phyloP scores from a whole-genome alignment of 2,329 filamentous ascomycete genomes.

The Aspergillus ruber region DNA sequence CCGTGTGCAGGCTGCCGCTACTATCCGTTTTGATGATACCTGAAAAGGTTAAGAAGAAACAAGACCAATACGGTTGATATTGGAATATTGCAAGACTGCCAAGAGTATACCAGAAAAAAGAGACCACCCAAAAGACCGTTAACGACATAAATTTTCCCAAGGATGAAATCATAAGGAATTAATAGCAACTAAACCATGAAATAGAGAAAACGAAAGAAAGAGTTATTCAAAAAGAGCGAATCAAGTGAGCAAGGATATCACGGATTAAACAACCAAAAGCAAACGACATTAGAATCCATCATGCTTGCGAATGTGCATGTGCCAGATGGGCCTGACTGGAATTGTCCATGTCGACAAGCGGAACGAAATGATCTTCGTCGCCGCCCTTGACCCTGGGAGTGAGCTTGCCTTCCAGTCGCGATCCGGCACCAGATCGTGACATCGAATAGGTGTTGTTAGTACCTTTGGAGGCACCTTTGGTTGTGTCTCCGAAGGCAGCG shows the following conservation, averaged over 20 bases:
- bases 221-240: not conserved
- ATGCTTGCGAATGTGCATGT: not conserved
- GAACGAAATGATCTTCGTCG: slow-evolving; percentile 12
- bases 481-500: slow-evolving; percentile 29
- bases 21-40: too few relatives aligned
- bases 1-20: too few relatives aligned
- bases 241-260: not conserved
- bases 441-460: slow-evolving; percentile 4
- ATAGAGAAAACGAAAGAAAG: not conserved
- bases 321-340: slow-evolving; percentile 13
- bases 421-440: slow-evolving; percentile 5
- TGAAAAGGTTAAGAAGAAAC: too few relatives aligned
- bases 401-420: slow-evolving; percentile 9
- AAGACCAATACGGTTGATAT: not conserved
- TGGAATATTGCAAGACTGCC: not conserved
- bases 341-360: slow-evolving; percentile 14
- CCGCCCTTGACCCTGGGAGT: slow-evolving; percentile 10
- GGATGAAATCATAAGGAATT: not conserved
- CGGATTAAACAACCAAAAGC: not conserved
- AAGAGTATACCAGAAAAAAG: not conserved
- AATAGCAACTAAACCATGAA: not conserved
- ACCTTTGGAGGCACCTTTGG: slow-evolving; percentile 7
- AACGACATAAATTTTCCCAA: not conserved
- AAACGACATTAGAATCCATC: not conserved
- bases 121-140: not conserved